Base-by-base conservation (phyloP, 345 rosid species). In the Acer campestre region DNA sequence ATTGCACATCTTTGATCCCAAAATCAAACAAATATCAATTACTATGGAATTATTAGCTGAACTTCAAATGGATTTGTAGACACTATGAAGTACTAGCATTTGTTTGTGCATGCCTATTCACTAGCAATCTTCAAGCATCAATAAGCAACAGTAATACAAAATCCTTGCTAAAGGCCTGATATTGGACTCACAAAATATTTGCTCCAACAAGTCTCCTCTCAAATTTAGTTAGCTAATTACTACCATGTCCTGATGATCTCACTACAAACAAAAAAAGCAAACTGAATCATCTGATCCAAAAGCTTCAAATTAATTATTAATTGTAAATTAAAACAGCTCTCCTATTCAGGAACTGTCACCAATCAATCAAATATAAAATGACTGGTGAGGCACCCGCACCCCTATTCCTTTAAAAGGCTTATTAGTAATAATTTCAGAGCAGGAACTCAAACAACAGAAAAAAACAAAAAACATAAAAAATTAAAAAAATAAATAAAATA, bases 351-450 rank as follows among this genome's bases (percentile, higher is more conserved):
- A 51, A 58, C 56, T 53, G 20, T 14, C 2, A 31, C 65, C 38
- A 63, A 65, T 58, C n/a, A 42, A 74, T 62, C 1, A 56, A 20
- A 65, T 18, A 65, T 16, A 8, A 78, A 48, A 38, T 13, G 16
- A 58, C 42, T 27, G 44, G 18, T 27, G 46, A 63, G 44, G 44
- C 69, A 46, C 48, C 48, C 7, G 44, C 69, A 62, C 48, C 48
- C 7, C 17, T 46, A 46, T 27, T 61, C 67, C 22, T 3, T 25
- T 42, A 31, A 8, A 10, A 61, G 27, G 44, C 51, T 31, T 58
- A 29, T 3, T 63, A 65, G 53, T 20, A 66, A 49, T 10, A 25
- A 67, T 62, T 68, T 51, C 49, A 67, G 12, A 63, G 61, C 76
- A 63, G 44, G 49, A 46, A 59, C 22, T 48, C 69, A 56, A 62